phyloP scores from a whole-genome alignment of 768 basidiomycete species.

The Pulveroboletus sp. region DNA sequence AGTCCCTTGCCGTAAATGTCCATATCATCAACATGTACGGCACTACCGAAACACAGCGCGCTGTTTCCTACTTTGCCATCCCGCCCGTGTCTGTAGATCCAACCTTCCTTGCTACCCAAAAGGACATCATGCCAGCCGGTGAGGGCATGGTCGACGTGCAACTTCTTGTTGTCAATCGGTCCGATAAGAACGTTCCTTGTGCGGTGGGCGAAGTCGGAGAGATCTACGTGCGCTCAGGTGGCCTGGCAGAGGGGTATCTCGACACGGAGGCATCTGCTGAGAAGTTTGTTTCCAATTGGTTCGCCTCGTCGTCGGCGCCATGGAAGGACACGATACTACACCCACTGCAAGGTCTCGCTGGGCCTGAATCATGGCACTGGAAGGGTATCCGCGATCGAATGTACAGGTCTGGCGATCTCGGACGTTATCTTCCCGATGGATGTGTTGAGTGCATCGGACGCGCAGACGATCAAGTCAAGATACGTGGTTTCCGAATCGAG shows the following conservation, averaged over 20 bases:
- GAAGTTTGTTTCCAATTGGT: conserved; percentile 97
- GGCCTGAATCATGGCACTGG: conserved; percentile 80
- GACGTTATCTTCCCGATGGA: conserved; percentile 88
- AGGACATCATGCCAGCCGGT: conserved; percentile 97
- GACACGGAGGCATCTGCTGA: conserved; percentile 76
- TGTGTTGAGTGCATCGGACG: conserved; percentile 95
- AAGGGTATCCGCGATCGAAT: conserved; percentile 94
- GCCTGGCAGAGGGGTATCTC: conserved; percentile 91
- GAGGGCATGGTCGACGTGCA: conserved; percentile 98
- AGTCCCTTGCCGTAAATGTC: conserved; percentile 87
- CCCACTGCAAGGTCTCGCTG: conserved; percentile 50
- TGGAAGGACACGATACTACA: conserved; percentile 71
- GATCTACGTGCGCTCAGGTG: conserved; percentile 96
- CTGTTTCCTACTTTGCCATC: conserved; percentile 94
- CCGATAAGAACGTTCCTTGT: conserved; percentile 78
- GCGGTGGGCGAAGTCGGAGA: conserved; percentile 97
- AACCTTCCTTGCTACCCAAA: conserved; percentile 89
- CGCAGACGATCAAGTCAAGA: conserved; percentile 98
- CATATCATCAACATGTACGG: conserved; percentile 99
- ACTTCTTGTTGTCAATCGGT: conserved; percentile 90
- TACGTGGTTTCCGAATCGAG: conserved; percentile 98
- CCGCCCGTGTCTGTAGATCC: conserved; percentile 78
- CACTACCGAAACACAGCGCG: conserved; percentile 98
- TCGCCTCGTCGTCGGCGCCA: conserved; percentile 42
- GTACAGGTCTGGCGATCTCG: conserved; percentile 97